Evolutionary conservation across 306 rosid genomes (phyloP), one percentile per base, ranked within the genome.

Genomic region (Erythrophleum fordii): DNA sequence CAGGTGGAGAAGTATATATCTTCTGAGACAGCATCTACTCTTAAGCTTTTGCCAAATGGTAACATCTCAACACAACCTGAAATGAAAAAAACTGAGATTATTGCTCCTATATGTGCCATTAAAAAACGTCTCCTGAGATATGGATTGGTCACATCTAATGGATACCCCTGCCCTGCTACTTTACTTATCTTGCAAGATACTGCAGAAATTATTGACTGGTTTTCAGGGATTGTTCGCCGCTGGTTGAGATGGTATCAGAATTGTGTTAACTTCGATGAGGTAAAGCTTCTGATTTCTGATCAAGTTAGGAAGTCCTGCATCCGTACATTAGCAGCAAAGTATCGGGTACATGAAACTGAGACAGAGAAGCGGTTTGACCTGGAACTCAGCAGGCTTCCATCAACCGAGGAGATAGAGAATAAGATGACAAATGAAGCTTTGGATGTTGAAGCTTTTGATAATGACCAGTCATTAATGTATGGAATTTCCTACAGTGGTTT

Each of bases 281-380:
- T 92, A 71, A 93, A 87, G 90, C 53, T 83, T 77, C 74, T 91
- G 79, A 84, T 94, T 55, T 82, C 88, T 1, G 85, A 85, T 84
- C 83, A 86, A 45, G 84, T 92, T 80, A 87, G 95, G 80, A 90
- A 87, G 83, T 92, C 98, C n/a, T 94, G 98, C 89, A 89, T 92
- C 76, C 93, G 92, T 58, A 94, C 98, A 29, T 89, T 94, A 66
- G 98, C 97, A n/a, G 81, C 88, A 37, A 94, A 94, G 87, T 90
- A 90, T 76, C 91, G 91, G 49, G 55, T 90, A 28, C 92, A 87
- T 69, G 98, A 92, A 88, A 83, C 34, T 14, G 88, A 86, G 77
- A 91, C 92, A 81, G 97, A 88, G 76, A 92, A 87, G 72, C 87
- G 48, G 68, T 92, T 92, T 84, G 97, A 90, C 58, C 77, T 64